Base-by-base conservation (phyloP, 192 early-diverging fungal genomes). In the Entomortierella beljakovae region DNA sequence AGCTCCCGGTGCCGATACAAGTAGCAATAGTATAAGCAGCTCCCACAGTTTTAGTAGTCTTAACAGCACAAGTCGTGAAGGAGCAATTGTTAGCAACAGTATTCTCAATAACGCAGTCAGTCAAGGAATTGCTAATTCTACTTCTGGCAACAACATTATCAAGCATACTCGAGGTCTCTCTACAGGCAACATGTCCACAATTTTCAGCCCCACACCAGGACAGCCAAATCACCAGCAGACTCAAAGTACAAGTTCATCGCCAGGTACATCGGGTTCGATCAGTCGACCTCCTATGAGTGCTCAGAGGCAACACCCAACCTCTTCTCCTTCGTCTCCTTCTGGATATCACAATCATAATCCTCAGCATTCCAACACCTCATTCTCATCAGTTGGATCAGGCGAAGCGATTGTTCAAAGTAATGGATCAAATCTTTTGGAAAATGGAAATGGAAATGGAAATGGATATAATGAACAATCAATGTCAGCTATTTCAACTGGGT, bases 161-260 rank as follows among this genome's bases (percentile, higher is more conserved):
- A 72, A 72, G 35, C 70, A 72, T 35, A 64, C 34, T 34, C 61
- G 70, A 31, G 70, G 62, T 53, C 70, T 72, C n/a, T 72, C 70
- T 33, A 64, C 62, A 2, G 70, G 70, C n/a, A 71, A 60, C 52
- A 62, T 71, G 61, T 63, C 70, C 22, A 63, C 61, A 32, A 29
- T 25, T 16, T 28, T 54, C 20, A 57, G 26, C 33, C 61, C 61
- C 25, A 56, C 54, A 22, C 16, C 50, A 55, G 33, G 37, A 25
- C 57, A 68, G 28, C 37, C 20, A 13, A 40, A 70, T n/a, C 68
- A 61, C 7, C 68, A 70, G 34, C 66, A 57, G 11, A 20, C 20
- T 3, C 43, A 46, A 46, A 46, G 43, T 46, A 11, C 43, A 46
- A 46, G 15, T 16, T 46, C 43, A 20, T 51, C 52, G 9, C 18